Evolutionary conservation across 139 green algal genomes (phyloP), one percentile per base, ranked within the genome.

Genomic region (Spirogloea muscicola): DNA sequence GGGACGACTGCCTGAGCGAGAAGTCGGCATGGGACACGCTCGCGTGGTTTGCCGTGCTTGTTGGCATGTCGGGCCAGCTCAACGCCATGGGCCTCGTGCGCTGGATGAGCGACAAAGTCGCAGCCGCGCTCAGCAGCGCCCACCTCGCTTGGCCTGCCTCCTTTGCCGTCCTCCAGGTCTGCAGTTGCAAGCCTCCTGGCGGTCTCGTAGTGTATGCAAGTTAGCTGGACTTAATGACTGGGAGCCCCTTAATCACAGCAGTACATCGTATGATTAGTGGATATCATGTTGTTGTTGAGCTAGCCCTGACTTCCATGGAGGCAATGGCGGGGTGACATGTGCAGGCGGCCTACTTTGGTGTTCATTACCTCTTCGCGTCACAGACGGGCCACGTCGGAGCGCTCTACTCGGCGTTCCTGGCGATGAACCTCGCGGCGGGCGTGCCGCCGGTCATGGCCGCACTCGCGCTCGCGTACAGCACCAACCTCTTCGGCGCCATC

Each of bases 291-390:
- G n/a, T n/a, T n/a, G n/a, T n/a, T n/a, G n/a, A n/a, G n/a, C n/a
- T n/a, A n/a, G n/a, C n/a, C n/a, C n/a, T n/a, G n/a, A n/a, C n/a
- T n/a, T n/a, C n/a, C n/a, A n/a, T n/a, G n/a, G n/a, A n/a, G n/a
- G n/a, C n/a, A n/a, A n/a, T n/a, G n/a, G n/a, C n/a, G n/a, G n/a
- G n/a, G n/a, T n/a, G n/a, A 18, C 13, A 18, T 57, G 6, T 41
- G 49, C 91, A 92, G 79, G 65, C 79, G 31, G 82, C 81, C 29
- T 98, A 96, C 88, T 98, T 94, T 70, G 16, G 51, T 39, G 77
- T 96, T 55, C 94, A 98, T 88, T 98, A 98, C 87, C 87, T 98
- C 74, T 98, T 98, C 80, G 92, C 93, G 55, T 87, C 69, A 44
- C 94, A 98, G 82, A 97, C 93, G 3, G 93, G 94, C 13, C 94